These are phyloP conservation scores for Spizellomyces punctatus DNA, from an alignment of 192 early-diverging fungal species.

Conservation along the genomic window DNA sequence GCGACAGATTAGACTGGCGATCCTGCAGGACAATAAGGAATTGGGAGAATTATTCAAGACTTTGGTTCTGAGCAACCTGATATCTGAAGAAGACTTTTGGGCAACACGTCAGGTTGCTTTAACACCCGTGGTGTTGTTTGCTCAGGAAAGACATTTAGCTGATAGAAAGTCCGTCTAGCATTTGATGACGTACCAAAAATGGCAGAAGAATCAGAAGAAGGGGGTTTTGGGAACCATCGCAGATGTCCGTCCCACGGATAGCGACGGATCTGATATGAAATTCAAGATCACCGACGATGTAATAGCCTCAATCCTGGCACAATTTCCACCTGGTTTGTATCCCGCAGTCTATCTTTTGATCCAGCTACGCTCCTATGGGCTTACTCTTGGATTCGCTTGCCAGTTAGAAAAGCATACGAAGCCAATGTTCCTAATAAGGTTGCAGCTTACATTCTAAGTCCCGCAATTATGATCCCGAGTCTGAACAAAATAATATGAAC, in stretches of 20 bases:
- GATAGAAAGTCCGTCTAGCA: slow-evolving; percentile 26
- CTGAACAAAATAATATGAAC: not conserved
- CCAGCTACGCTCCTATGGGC: too few species aligned
- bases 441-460: too few species aligned
- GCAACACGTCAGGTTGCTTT: slow-evolving; percentile 57
- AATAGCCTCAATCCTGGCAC: slow-evolving; percentile 84
- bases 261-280: slow-evolving; percentile 78
- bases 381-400: too few species aligned
- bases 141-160: too few species aligned
- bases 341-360: too few species aligned
- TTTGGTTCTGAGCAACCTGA: slow-evolving; percentile 71
- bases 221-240: slow-evolving; percentile 78
- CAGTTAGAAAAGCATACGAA: slow-evolving; percentile 74
- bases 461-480: too few species aligned
- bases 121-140: too few species aligned
- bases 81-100: slow-evolving; percentile 96
- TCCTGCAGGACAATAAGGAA: slow-evolving; percentile 71
- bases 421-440: slow-evolving; percentile 66
- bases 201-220: slow-evolving; percentile 72
- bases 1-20: slow-evolving; percentile 58
- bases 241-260: slow-evolving; percentile 50
- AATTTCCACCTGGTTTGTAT: slow-evolving; percentile 69
- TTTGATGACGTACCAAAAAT: slow-evolving; percentile 72
- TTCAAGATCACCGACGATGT: slow-evolving; percentile 88
- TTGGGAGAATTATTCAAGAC: slow-evolving; percentile 73